These are phyloP conservation scores for Phytophthora colocasiae DNA, from an alignment of 352 stramenopile genomes.

Conservation along the genomic window DNA sequence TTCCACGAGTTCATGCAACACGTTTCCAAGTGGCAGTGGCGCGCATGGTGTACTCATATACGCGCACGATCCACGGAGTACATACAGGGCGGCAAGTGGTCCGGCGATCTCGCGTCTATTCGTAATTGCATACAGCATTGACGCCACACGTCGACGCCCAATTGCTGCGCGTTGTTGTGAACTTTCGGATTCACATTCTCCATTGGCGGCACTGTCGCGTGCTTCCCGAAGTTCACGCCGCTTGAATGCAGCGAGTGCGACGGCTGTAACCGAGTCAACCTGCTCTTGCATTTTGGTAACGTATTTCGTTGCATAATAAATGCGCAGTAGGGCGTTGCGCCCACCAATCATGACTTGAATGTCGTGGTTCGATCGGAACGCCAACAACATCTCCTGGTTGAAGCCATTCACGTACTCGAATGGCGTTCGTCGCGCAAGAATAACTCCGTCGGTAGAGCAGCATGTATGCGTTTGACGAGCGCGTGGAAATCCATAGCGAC, in stretches of 20 bases:
- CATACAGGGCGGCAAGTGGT: neutral
- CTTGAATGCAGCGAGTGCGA: neutral
- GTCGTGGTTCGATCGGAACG: neutral
- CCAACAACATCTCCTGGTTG: neutral
- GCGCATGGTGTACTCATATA: neutral
- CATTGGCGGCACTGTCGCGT: too few species aligned
- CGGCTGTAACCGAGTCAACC: neutral
- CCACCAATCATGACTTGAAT: neutral
- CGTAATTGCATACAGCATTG: neutral
- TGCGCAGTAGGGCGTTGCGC: neutral
- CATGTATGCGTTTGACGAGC: conserved; percentile 5
- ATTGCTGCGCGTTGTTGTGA: neutral
- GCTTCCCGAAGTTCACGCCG: neutral
- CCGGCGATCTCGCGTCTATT: conserved; percentile 2
- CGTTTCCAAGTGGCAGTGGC: neutral
- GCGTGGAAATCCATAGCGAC: too few species aligned
- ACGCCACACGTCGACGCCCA: conserved; percentile 1
- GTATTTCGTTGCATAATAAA: conserved; percentile 1
- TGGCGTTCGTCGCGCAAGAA: too few species aligned
- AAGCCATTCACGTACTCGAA: too few species aligned
- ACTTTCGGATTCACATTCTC: too few species aligned
- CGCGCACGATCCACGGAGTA: neutral
- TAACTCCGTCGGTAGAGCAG: too few species aligned
- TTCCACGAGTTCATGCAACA: neutral
- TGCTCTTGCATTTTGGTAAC: neutral